A percentile compares a stretch with the other conserved stretches of the same genome.
These are phyloP conservation scores for Dictyostelium capitatum DNA, from an alignment of 78 protist genomes.

Conservation along the genomic window DNA sequence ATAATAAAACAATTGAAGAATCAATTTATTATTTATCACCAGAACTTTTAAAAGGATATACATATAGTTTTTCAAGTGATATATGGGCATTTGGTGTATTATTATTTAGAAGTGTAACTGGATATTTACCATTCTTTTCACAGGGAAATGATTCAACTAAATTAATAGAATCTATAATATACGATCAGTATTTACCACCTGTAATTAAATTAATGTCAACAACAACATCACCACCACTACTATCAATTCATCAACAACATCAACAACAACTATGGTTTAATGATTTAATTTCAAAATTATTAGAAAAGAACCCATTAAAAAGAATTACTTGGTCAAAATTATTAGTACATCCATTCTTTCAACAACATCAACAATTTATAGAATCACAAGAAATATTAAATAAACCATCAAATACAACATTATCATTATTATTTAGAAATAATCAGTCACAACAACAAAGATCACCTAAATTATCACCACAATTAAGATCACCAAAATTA, in stretches of 20 bases:
- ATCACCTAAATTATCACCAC: not conserved
- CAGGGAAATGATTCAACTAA: not conserved
- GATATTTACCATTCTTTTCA: not conserved
- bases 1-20: not conserved
- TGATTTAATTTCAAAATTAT: conserved; percentile 13
- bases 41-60: not conserved
- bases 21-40: conserved; percentile 7
- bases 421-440: not conserved
- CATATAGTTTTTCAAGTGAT: not conserved
- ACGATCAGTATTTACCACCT: not conserved
- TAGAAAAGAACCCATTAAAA: conserved; percentile 1
- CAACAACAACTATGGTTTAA: not conserved
- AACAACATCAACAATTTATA: not conserved
- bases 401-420: not conserved
- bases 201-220: not conserved
- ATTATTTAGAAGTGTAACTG: not conserved
- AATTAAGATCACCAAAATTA: not conserved
- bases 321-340: conserved; percentile 1
- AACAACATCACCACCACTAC: not conserved
- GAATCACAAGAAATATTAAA: not conserved
- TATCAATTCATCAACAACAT: not conserved
- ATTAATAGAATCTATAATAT: not conserved
- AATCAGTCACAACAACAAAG: not conserved
- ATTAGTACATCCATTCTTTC: not conserved
- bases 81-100: conserved; percentile 13